Evolutionary conservation across 2,329 filamentous ascomycete species (phyloP).

Genomic region (Hirsutella thompsonii): DNA sequence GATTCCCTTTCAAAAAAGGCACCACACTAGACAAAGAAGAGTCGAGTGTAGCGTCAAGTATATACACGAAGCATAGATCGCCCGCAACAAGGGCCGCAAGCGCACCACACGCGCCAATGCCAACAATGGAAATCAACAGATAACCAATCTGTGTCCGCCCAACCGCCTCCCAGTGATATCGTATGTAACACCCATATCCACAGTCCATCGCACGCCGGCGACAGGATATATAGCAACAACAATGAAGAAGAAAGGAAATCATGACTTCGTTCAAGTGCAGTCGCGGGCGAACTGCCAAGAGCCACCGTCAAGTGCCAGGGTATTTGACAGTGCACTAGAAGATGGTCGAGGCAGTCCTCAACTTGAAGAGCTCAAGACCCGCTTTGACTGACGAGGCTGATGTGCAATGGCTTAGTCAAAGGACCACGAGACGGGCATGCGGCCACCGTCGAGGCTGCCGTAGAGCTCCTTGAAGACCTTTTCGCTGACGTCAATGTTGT

Average conservation of each 20-base stretch:
- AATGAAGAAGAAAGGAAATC: neutral
- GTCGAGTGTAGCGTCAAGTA: neutral
- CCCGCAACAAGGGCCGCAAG: no score
- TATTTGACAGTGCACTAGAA: neutral
- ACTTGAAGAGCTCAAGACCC: neutral
- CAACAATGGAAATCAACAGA: neutral
- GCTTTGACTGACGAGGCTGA: neutral
- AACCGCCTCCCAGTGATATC: neutral
- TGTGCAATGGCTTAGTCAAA: conserved; percentile 24
- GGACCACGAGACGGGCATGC: conserved; percentile 29
- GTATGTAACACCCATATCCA: neutral
- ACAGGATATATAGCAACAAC: neutral
- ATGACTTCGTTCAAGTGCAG: neutral
- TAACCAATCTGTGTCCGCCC: neutral
- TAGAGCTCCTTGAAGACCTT: conserved; percentile 42
- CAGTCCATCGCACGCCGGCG: neutral
- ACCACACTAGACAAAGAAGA: neutral
- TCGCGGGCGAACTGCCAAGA: neutral
- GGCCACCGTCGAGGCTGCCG: conserved; percentile 29
- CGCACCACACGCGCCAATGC: no score
- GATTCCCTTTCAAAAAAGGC: no score
- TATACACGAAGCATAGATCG: no score
- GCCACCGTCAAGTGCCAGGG: no score
- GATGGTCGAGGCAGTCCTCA: neutral
- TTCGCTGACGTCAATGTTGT: conserved; percentile 47